Conservation (phyloP, 2,329 filamentous ascomycete genomes). For the Trematosphaeria pertusa region DNA sequence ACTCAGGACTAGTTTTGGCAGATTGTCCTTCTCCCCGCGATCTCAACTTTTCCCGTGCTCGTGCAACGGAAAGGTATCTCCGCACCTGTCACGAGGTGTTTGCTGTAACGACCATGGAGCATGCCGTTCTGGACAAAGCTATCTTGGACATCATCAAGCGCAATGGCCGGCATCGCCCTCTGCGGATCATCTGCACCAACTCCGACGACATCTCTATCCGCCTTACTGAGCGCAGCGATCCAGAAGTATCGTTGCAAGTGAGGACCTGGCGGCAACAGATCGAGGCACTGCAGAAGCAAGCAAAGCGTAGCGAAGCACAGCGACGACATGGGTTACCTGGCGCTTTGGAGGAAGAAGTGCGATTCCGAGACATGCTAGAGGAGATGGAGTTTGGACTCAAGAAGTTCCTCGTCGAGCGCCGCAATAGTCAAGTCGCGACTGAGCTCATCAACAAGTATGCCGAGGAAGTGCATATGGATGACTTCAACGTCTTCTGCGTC, state of each 20-base stretch:
- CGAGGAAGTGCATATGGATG: conserved; percentile 8
- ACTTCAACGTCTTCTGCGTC: conserved; percentile 21
- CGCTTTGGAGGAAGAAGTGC: conserved; percentile 17
- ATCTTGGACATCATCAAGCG: conserved; percentile 14
- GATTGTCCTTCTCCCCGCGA: conserved; percentile 16
- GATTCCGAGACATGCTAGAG: conserved; percentile 13
- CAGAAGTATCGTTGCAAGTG: conserved; percentile 15
- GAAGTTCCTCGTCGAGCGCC: conserved; percentile 18
- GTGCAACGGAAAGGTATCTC: conserved; percentile 13
- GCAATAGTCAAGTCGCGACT: conserved; percentile 12
- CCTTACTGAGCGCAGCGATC: conserved; percentile 9
- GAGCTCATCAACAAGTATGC: conserved; percentile 16
- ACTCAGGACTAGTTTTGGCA: conserved; percentile 17
- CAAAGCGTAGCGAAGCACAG: conserved; percentile 14
- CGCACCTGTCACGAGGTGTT: conserved; percentile 20
- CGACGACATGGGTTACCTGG: conserved; percentile 14
- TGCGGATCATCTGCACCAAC: conserved; percentile 21
- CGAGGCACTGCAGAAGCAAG: conserved; percentile 13
- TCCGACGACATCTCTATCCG: conserved; percentile 12
- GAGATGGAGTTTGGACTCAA: conserved; percentile 21
- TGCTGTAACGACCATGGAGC: conserved; percentile 13
- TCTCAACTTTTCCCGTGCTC: conserved; percentile 11
- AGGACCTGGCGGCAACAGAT: conserved; percentile 18
- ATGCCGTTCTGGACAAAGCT: conserved; percentile 9
- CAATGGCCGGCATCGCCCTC: conserved; percentile 16